Evolutionary conservation across 2,329 filamentous ascomycete species (phyloP).

Genomic region (Ophiostoma piceae): DNA sequence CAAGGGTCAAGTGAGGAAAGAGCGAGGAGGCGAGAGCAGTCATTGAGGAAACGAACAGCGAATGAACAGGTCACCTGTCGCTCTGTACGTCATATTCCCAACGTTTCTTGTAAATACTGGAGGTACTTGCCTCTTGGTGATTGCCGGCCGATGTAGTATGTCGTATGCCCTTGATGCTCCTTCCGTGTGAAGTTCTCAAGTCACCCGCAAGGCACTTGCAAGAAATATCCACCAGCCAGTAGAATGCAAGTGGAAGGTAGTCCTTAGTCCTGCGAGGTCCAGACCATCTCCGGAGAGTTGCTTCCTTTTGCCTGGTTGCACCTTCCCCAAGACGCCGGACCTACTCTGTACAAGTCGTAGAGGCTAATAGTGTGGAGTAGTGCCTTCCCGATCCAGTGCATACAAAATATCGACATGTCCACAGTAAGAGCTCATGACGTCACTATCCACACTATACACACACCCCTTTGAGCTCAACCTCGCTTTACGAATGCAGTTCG

Average conservation of each 20-base stretch:
- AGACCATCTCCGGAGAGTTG: slow-evolving; percentile 14
- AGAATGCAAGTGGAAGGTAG: neutral
- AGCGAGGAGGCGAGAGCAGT: neutral
- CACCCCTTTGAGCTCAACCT: neutral
- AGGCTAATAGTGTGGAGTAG: neutral
- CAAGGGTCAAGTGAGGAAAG: neutral
- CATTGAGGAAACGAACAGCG: neutral
- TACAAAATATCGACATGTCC: neutral
- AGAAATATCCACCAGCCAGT: neutral
- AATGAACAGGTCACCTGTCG: neutral
- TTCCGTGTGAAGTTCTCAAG: neutral
- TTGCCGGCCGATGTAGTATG: neutral
- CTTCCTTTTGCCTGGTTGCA: slow-evolving; percentile 1
- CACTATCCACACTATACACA: neutral
- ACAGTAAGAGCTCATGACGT: slow-evolving; percentile 1
- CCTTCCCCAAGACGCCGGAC: neutral
- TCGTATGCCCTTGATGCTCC: neutral
- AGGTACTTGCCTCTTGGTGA: neutral
- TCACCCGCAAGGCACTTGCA: neutral
- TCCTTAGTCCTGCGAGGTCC: neutral
- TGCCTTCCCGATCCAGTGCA: slow-evolving; percentile 3
- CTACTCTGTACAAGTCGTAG: neutral
- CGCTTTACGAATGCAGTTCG: no score
- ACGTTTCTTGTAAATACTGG: neutral
- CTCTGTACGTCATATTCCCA: neutral